phyloP scores from a whole-genome alignment of 352 stramenopile species.

The Globisporangium lucens region DNA sequence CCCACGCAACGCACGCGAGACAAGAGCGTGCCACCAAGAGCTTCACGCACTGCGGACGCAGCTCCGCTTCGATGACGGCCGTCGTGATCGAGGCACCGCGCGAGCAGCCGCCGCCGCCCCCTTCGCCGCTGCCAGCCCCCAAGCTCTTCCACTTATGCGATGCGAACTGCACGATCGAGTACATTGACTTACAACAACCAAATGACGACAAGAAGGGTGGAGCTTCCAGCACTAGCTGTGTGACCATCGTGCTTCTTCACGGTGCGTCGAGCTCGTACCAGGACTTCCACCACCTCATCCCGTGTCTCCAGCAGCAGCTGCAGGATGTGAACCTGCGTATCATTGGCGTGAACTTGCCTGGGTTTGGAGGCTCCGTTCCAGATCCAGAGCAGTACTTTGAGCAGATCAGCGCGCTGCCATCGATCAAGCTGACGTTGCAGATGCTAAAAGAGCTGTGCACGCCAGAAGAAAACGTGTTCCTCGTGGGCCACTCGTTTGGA shows the following conservation, averaged over 20 bases:
- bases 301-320: constrained; percentile 15
- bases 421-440: constrained; percentile 29
- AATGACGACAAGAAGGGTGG: too few relatives aligned
- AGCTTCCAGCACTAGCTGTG: not conserved
- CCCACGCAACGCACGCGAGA: too few relatives aligned
- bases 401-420: constrained; percentile 28
- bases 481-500: constrained; percentile 54
- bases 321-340: constrained; percentile 15
- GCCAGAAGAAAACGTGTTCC: constrained; percentile 28
- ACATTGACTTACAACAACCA: constrained; percentile 11
- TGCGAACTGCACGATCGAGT: constrained; percentile 16
- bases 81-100: constrained; percentile 10
- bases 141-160: constrained; percentile 8
- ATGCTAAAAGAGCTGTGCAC: constrained; percentile 29
- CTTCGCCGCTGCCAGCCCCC: constrained; percentile 12
- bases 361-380: constrained; percentile 29
- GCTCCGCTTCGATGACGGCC: not conserved
- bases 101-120: constrained; percentile 3
- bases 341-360: constrained; percentile 37
- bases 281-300: constrained; percentile 40
- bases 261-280: constrained; percentile 37
- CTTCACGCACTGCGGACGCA: too few relatives aligned
- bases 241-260: constrained; percentile 38
- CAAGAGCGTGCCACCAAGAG: too few relatives aligned
- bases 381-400: constrained; percentile 29